These are phyloP conservation scores for Penicillium sp. DNA, from an alignment of 2,329 filamentous ascomycete species.

Conservation along the genomic window DNA sequence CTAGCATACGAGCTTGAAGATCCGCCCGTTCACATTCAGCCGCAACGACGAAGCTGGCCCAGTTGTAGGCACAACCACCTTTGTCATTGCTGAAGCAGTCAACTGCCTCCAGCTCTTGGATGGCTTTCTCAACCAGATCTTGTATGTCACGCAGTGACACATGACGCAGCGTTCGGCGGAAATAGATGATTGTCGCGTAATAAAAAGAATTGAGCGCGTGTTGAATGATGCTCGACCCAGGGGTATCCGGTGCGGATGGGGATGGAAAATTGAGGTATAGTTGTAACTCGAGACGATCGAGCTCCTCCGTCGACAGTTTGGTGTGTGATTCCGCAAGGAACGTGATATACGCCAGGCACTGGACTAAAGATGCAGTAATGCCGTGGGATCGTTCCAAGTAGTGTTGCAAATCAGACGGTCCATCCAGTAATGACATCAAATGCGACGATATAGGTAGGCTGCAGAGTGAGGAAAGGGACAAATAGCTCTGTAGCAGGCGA, in stretches of 20 bases:
- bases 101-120: constrained; percentile 35
- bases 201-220: constrained; percentile 39
- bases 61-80: constrained; percentile 39
- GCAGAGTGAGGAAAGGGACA: constrained; percentile 32
- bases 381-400: constrained; percentile 34
- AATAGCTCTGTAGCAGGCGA: constrained; percentile 30
- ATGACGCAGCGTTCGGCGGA: constrained; percentile 35
- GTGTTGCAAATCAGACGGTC: constrained; percentile 21
- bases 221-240: constrained; percentile 21
- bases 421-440: constrained; percentile 23
- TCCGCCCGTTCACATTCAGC: constrained; percentile 34
- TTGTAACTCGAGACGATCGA: constrained; percentile 36
- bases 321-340: constrained; percentile 26
- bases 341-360: constrained; percentile 28
- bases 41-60: constrained; percentile 39
- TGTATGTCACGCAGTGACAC: constrained; percentile 29
- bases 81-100: constrained; percentile 30
- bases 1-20: constrained; percentile 32
- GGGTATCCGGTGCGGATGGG: constrained; percentile 22
- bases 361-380: constrained; percentile 29
- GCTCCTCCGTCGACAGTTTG: constrained; percentile 15
- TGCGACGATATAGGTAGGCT: constrained; percentile 27
- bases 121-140: constrained; percentile 33
- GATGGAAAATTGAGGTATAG: constrained; percentile 30
- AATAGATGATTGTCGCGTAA: constrained; percentile 39